phyloP scores from a whole-genome alignment of 345 rosid species.

The Populus alba region DNA sequence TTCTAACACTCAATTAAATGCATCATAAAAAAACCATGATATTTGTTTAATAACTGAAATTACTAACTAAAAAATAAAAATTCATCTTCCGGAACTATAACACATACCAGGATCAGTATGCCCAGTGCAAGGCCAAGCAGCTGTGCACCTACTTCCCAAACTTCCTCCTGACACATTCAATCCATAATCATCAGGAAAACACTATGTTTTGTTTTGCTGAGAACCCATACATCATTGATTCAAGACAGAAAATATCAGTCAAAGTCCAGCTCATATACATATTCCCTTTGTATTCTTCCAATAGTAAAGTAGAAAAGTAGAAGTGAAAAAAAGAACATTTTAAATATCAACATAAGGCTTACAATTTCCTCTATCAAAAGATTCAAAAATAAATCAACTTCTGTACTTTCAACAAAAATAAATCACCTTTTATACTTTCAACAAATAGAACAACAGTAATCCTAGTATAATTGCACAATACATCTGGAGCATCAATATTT shows the following conservation, averaged over 20 bases:
- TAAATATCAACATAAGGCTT: background rate
- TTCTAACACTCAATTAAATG: conserved; percentile 18
- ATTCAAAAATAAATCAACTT: background rate
- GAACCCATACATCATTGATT: background rate
- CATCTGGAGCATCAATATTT: background rate
- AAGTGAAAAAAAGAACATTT: background rate
- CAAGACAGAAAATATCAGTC: background rate
- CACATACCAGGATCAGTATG: conserved; percentile 71
- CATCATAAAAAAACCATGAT: background rate
- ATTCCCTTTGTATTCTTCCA: background rate
- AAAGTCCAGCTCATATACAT: background rate
- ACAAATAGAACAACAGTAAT: background rate
- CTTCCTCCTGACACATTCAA: conserved; percentile 73
- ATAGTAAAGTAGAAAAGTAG: background rate
- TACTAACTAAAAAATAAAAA: background rate
- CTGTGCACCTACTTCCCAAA: conserved; percentile 98
- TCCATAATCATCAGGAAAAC: conserved; percentile 4
- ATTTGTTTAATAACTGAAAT: background rate
- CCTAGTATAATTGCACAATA: background rate
- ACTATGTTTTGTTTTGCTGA: conserved; percentile 6
- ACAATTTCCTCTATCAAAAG: background rate
- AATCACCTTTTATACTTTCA: background rate
- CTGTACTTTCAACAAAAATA: background rate
- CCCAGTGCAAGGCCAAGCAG: conserved; percentile 85
- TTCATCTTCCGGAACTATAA: background rate